These are phyloP conservation scores for Tylopilus orsonianus DNA, from an alignment of 1,284 basidiomycete species.

Conservation along the genomic window DNA sequence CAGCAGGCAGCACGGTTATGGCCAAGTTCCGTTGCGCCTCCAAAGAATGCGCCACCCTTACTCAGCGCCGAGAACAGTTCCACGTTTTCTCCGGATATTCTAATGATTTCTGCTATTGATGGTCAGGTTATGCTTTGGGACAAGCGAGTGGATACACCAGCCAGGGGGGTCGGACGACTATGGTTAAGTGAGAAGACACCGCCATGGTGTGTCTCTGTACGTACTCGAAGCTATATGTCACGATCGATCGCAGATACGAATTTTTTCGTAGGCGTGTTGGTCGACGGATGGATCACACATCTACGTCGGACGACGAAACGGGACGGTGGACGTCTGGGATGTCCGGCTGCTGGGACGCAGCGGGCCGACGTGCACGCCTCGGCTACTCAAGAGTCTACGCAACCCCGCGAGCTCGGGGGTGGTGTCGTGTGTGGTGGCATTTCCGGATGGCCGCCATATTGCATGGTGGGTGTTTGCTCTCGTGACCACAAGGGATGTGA, in stretches of 20 bases:
- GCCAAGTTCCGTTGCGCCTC: conserved; percentile 41
- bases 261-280: conserved; percentile 80
- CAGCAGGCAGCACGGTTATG: conserved; percentile 31
- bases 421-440: conserved; percentile 85
- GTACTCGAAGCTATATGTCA: conserved; percentile 21
- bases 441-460: conserved; percentile 89
- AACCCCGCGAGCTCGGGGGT: conserved; percentile 90
- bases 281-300: conserved; percentile 86
- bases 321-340: conserved; percentile 94
- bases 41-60: conserved; percentile 72
- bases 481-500: conserved; percentile 24
- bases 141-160: conserved; percentile 63
- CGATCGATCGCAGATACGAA: conserved; percentile 4
- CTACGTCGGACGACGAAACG: conserved; percentile 90
- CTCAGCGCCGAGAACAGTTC: conserved; percentile 61
- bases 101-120: conserved; percentile 90
- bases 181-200: conserved; percentile 89
- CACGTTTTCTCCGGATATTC: conserved; percentile 76
- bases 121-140: conserved; percentile 95
- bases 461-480: conserved; percentile 64
- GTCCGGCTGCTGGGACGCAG: conserved; percentile 70
- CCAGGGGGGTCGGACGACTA: conserved; percentile 77
- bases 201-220: conserved; percentile 92
- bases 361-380: conserved; percentile 61
- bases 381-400: conserved; percentile 75